Evolutionary conservation across 306 rosid genomes (phyloP).

Genomic region (Abrus pulchellus): DNA sequence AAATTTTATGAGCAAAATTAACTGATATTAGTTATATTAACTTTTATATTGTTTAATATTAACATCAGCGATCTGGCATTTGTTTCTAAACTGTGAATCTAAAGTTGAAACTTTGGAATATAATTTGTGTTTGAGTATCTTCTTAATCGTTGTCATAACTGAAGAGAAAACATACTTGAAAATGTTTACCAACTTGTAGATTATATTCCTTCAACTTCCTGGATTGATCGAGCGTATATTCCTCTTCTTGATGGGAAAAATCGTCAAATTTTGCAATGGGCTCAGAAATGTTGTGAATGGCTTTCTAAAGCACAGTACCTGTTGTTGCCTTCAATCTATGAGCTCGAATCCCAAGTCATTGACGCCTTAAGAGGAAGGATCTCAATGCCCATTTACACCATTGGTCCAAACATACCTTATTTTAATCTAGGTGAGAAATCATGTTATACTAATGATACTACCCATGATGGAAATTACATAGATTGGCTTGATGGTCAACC

Average conservation of each 20-base stretch:
- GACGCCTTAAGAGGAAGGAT: conserved; percentile 49
- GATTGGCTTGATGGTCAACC: conserved; percentile 65
- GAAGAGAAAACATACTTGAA: neutral
- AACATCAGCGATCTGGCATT: too few relatives aligned
- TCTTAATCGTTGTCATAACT: neutral
- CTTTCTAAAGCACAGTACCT: conserved; percentile 56
- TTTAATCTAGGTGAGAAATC: conserved; percentile 11
- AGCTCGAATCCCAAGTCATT: conserved; percentile 55
- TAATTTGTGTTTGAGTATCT: neutral
- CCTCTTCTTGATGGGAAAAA: conserved; percentile 38
- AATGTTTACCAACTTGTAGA: conserved; percentile 42
- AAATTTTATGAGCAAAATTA: too few relatives aligned
- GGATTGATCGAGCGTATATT: conserved; percentile 43
- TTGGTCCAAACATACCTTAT: conserved; percentile 66
- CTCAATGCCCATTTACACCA: conserved; percentile 51
- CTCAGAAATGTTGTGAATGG: conserved; percentile 35
- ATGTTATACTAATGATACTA: neutral
- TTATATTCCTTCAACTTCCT: conserved; percentile 54
- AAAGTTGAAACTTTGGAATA: neutral
- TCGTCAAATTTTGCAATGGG: conserved; percentile 24
- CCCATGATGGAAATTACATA: conserved; percentile 21
- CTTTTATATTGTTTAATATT: too few relatives aligned
- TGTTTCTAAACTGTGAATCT: too few relatives aligned
- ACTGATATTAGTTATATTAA: too few relatives aligned
- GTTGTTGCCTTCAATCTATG: conserved; percentile 51